A percentile compares a stretch with the other conserved stretches of the same genome.
Evolutionary conservation across 2,329 filamentous ascomycete genomes (phyloP).

Genomic region (Alternaria burnsii): DNA sequence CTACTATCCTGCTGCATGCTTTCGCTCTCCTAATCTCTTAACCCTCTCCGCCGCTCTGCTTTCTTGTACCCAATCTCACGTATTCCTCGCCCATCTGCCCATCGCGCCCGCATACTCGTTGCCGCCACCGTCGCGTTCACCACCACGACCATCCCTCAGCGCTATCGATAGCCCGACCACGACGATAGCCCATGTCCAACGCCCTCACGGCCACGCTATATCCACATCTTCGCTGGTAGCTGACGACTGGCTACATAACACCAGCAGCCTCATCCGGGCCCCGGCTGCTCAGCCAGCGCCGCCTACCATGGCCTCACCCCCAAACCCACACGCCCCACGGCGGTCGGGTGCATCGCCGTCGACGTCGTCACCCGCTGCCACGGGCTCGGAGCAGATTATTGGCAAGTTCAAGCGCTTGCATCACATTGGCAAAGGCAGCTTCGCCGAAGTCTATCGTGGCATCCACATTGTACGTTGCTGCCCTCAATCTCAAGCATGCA

Average conservation of each 20-base stretch:
- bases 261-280: conserved; percentile 22
- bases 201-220: conserved; percentile 48
- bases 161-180: conserved; percentile 17
- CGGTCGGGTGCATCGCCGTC: conserved; percentile 50
- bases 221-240: conserved; percentile 51
- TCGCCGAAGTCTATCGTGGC: conserved; percentile 92
- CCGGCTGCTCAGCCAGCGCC: conserved; percentile 43
- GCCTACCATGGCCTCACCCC: conserved; percentile 47
- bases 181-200: conserved; percentile 50
- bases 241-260: conserved; percentile 16
- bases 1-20: neutral
- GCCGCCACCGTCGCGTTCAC: conserved; percentile 13
- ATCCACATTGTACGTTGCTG: conserved; percentile 74
- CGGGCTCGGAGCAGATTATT: conserved; percentile 55
- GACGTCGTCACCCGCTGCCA: conserved; percentile 34
- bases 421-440: conserved; percentile 97
- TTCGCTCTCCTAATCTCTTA: neutral
- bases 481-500: neutral
- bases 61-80: neutral
- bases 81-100: conserved; percentile 1
- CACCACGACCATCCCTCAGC: conserved; percentile 7
- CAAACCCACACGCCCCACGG: conserved; percentile 44
- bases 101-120: conserved; percentile 6
- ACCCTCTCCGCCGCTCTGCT: neutral
- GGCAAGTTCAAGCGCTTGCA: conserved; percentile 83